These are phyloP conservation scores for Graphilbum sp. DNA, from an alignment of 2,329 filamentous ascomycete species.

Conservation along the genomic window DNA sequence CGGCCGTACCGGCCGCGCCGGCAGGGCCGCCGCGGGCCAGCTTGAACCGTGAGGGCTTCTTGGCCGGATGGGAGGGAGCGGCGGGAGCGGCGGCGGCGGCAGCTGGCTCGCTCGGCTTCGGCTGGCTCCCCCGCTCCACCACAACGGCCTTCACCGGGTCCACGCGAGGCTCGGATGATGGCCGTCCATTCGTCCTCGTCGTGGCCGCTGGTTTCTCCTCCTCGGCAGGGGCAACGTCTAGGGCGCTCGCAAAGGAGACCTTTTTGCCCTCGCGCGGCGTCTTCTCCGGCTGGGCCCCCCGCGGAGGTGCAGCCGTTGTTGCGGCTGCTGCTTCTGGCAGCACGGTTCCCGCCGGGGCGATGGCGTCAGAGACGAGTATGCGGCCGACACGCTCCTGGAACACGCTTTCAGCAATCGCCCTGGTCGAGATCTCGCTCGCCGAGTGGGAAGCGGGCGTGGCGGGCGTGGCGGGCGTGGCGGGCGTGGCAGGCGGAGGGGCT, in stretches of 20 bases:
- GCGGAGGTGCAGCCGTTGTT: slow-evolving; percentile 4
- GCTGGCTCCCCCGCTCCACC: slow-evolving; percentile 14
- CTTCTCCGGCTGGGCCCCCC: not conserved
- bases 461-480: not conserved
- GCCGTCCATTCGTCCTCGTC: not conserved
- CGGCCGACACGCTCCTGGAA: slow-evolving; percentile 36
- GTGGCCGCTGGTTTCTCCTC: slow-evolving; percentile 1
- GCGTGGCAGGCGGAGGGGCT: too few relatives aligned
- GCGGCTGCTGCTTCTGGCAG: slow-evolving; percentile 1
- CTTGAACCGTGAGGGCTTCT: slow-evolving; percentile 37
- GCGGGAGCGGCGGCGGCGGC: not conserved
- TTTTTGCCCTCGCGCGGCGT: slow-evolving; percentile 38
- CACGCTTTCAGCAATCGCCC: not conserved
- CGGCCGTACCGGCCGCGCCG: not conserved
- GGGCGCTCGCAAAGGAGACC: slow-evolving; percentile 60
- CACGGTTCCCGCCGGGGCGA: not conserved
- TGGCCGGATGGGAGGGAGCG: slow-evolving; percentile 13
- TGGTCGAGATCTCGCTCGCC: not conserved
- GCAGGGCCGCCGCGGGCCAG: slow-evolving; percentile 16
- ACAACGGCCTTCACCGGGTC: slow-evolving; percentile 11
- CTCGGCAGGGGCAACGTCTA: slow-evolving; percentile 46
- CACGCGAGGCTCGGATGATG: slow-evolving; percentile 4
- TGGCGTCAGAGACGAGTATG: slow-evolving; percentile 26
- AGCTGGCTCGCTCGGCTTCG: not conserved
- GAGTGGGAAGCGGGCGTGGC: not conserved